Percentiles rank a stretch among this genome's conserved stretches.
phyloP scores from a whole-genome alignment of 108 stramenopile species.

The Cyclotella kingstonii region DNA sequence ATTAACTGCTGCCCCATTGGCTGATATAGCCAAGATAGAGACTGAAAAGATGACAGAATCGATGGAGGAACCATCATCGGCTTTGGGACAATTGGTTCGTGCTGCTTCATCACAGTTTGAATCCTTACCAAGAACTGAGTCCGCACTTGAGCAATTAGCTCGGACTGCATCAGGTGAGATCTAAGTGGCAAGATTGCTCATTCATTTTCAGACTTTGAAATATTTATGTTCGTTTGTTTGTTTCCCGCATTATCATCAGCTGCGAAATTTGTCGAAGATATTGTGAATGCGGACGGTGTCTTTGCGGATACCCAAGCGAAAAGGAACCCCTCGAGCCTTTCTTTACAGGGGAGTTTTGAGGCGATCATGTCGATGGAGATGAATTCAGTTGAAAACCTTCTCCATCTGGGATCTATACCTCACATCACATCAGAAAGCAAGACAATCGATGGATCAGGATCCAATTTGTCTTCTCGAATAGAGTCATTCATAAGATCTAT shows the following conservation, averaged over 20 bases:
- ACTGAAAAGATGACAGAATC: slow-evolving; percentile 9
- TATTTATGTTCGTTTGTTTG: neutral
- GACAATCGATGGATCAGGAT: neutral
- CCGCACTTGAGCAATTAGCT: slow-evolving; percentile 68
- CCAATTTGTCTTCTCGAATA: slow-evolving; percentile 45
- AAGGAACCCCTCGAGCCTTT: slow-evolving; percentile 48
- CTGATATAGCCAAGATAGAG: slow-evolving; percentile 4
- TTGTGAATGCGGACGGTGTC: slow-evolving; percentile 54
- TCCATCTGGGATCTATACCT: slow-evolving; percentile 63
- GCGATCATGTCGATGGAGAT: slow-evolving; percentile 88
- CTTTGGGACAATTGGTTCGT: slow-evolving; percentile 44
- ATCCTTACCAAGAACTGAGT: slow-evolving; percentile 11
- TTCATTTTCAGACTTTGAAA: neutral
- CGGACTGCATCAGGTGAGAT: slow-evolving; percentile 60
- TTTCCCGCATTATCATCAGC: slow-evolving; percentile 2
- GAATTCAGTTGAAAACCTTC: slow-evolving; percentile 85
- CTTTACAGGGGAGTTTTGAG: slow-evolving; percentile 74
- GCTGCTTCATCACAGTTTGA: slow-evolving; percentile 35
- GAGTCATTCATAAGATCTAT: slow-evolving; percentile 67
- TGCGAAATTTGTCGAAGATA: slow-evolving; percentile 50
- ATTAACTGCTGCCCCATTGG: no score
- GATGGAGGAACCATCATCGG: slow-evolving; percentile 9
- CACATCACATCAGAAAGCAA: no score
- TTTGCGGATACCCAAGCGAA: slow-evolving; percentile 45
- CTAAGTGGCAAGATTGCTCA: no score